Percentiles rank a stretch among this genome's conserved stretches.
Conservation (phyloP, 306 rosid species). For the Betula pendula region DNA sequence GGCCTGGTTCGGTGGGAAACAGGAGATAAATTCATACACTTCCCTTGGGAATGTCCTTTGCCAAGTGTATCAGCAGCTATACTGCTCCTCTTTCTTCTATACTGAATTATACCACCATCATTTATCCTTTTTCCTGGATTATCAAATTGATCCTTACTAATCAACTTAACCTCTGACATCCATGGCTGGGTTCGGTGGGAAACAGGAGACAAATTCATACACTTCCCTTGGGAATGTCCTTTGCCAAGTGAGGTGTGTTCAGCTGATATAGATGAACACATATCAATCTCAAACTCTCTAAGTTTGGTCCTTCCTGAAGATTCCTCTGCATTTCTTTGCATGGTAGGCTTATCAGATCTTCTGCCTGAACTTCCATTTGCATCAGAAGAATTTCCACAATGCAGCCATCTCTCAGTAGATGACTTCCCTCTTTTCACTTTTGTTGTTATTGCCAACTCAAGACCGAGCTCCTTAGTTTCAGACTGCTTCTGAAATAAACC, state of each 20-base stretch:
- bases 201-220: slow-evolving; percentile 18
- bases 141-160: slow-evolving; percentile 31
- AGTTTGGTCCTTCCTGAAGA: slow-evolving; percentile 3
- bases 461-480: slow-evolving; percentile 32
- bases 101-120: slow-evolving; percentile 26
- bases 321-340: slow-evolving; percentile 13
- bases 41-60: slow-evolving; percentile 29
- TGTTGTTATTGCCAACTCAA: slow-evolving; percentile 28
- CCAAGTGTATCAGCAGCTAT: slow-evolving; percentile 32
- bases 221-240: slow-evolving; percentile 26
- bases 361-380: slow-evolving; percentile 25
- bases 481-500: slow-evolving; percentile 23
- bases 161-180: slow-evolving; percentile 19
- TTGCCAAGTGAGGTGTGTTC: slow-evolving; percentile 24
- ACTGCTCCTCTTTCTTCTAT: slow-evolving; percentile 44
- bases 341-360: slow-evolving; percentile 22
- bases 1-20: slow-evolving; percentile 22
- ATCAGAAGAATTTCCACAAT: slow-evolving; percentile 19
- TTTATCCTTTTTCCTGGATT: slow-evolving; percentile 28
- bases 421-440: slow-evolving; percentile 32
- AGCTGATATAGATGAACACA: slow-evolving; percentile 11
- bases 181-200: slow-evolving; percentile 16
- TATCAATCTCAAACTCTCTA: slow-evolving; percentile 19
- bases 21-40: slow-evolving; percentile 19
- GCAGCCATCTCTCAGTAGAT: slow-evolving; percentile 25